phyloP scores from a whole-genome alignment of 345 rosid genomes.

The Cardamine occulta region DNA sequence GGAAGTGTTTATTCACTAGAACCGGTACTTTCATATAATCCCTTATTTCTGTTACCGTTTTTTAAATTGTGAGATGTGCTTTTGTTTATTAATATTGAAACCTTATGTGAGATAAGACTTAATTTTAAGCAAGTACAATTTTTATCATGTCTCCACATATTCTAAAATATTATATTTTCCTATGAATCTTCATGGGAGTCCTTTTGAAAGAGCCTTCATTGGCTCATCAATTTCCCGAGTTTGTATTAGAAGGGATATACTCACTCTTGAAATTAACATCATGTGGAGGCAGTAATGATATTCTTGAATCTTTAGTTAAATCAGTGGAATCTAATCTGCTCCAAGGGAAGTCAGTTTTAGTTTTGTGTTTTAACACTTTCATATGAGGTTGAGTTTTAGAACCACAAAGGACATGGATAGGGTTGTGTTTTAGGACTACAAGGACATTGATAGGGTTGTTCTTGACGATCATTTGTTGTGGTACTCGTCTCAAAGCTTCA shows the following conservation, averaged over 20 bases:
- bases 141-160: constrained; percentile 1
- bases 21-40: constrained; percentile 51
- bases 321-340: not conserved
- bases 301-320: constrained; percentile 12
- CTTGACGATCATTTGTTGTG: constrained; percentile 17
- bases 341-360: constrained; percentile 8
- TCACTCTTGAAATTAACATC: not conserved
- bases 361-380: not conserved
- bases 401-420: constrained; percentile 5
- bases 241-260: constrained; percentile 1
- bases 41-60: not conserved
- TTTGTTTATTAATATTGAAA: not conserved
- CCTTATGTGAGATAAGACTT: not conserved
- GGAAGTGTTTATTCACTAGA: constrained; percentile 79
- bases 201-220: not conserved
- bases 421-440: not conserved
- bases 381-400: not conserved
- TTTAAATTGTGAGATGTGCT: constrained; percentile 11
- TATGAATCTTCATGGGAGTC: not conserved
- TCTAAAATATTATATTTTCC: not conserved
- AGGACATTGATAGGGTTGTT: constrained; percentile 17
- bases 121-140: constrained; percentile 22
- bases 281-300: constrained; percentile 4
- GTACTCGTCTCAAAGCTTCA: constrained; percentile 22
- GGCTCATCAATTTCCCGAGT: not conserved